These are phyloP conservation scores for Filobasidium wieringae DNA, from an alignment of 768 basidiomycete genomes.

Conservation along the genomic window DNA sequence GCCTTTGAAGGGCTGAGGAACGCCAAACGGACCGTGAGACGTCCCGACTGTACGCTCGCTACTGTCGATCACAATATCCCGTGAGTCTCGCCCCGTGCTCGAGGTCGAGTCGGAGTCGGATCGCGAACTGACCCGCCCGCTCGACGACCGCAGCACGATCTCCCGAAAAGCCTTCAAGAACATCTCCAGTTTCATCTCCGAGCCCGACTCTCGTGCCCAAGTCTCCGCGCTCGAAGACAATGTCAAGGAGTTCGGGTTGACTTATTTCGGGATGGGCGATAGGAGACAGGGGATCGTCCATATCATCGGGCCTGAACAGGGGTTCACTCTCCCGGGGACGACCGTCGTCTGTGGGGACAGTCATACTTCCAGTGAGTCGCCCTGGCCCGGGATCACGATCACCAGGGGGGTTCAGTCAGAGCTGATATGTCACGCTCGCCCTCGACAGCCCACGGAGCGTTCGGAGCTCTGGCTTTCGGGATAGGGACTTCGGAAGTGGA, in stretches of 20 bases:
- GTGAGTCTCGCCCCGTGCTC: conserved; percentile 43
- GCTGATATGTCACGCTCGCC: background rate
- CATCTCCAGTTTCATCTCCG: conserved; percentile 61
- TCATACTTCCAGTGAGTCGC: conserved; percentile 74
- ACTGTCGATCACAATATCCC: conserved; percentile 82
- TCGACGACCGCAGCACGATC: conserved; percentile 45
- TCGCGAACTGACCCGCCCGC: background rate
- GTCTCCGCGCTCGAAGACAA: conserved; percentile 74
- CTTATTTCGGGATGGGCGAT: conserved; percentile 83
- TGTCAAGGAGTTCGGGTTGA: conserved; percentile 80
- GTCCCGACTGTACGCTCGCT: conserved; percentile 78
- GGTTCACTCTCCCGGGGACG: conserved; percentile 56
- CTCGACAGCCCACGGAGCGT: conserved; percentile 77
- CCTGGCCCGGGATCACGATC: background rate
- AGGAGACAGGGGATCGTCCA: conserved; percentile 79
- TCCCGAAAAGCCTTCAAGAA: conserved; percentile 64
- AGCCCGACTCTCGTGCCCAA: conserved; percentile 76
- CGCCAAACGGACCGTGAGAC: conserved; percentile 62
- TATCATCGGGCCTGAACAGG: conserved; percentile 86
- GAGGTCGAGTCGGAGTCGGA: background rate
- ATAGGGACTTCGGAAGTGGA: conserved; percentile 91
- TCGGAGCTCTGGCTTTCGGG: conserved; percentile 83
- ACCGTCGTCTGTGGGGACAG: conserved; percentile 76
- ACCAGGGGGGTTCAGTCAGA: background rate
- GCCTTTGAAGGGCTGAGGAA: conserved; percentile 81